These are phyloP conservation scores for Calvatia gigantea DNA, from an alignment of 768 basidiomycete genomes.

Conservation along the genomic window DNA sequence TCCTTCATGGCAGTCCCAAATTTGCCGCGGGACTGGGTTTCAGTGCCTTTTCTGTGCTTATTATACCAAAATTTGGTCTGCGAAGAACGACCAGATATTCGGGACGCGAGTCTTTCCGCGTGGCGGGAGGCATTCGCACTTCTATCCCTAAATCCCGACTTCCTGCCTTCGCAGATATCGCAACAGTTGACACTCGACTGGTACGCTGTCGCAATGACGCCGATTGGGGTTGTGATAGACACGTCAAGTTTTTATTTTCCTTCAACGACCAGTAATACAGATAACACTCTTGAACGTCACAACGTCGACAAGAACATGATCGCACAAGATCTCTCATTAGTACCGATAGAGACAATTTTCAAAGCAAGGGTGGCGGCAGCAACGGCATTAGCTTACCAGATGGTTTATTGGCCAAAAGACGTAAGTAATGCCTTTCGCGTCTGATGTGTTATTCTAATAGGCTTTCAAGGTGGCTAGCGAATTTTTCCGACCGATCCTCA, in stretches of 20 bases:
- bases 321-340: constrained; percentile 81
- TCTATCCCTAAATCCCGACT: constrained; percentile 39
- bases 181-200: constrained; percentile 71
- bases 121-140: constrained; percentile 73
- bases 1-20: constrained; percentile 80
- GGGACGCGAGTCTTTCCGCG: constrained; percentile 63
- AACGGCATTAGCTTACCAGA: constrained; percentile 68
- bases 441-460: background rate
- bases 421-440: constrained; percentile 32
- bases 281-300: constrained; percentile 61
- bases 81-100: constrained; percentile 86
- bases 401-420: constrained; percentile 62
- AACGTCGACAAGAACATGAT: constrained; percentile 98
- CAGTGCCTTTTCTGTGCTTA: constrained; percentile 70
- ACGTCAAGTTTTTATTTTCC: constrained; percentile 65
- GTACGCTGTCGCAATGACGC: constrained; percentile 88
- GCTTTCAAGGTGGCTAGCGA: constrained; percentile 41
- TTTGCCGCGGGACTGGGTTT: constrained; percentile 79
- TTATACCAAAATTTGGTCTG: constrained; percentile 92
- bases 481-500: constrained; percentile 72
- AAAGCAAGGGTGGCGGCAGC: constrained; percentile 79
- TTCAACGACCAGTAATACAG: constrained; percentile 42
- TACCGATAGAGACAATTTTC: constrained; percentile 71
- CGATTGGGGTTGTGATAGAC: constrained; percentile 79
- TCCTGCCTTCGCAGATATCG: constrained; percentile 50